A percentile compares a stretch with the other conserved stretches of the same genome.
These are phyloP conservation scores for Diaporthe aspalathi DNA, from an alignment of 2,329 filamentous ascomycete genomes.

Conservation along the genomic window DNA sequence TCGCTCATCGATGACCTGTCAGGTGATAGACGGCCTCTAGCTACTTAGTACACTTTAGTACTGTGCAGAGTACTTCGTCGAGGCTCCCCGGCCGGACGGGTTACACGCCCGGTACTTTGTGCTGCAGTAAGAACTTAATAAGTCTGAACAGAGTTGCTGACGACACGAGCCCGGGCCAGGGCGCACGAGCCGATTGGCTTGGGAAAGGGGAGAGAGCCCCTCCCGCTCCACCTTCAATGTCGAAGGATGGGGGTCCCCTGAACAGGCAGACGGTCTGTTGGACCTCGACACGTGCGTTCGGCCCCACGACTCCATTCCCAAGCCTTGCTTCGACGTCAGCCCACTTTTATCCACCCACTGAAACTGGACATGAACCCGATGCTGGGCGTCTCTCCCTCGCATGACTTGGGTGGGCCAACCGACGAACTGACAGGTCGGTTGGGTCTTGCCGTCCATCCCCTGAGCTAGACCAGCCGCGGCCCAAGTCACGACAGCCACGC, in stretches of 20 bases:
- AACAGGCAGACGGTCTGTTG: neutral
- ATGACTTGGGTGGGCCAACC: neutral
- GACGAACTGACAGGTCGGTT: slow-evolving; percentile 19
- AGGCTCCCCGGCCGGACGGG: neutral
- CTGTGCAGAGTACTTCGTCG: neutral
- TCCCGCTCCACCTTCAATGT: slow-evolving; percentile 18
- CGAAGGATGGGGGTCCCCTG: slow-evolving; percentile 6
- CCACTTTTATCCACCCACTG: slow-evolving; percentile 16
- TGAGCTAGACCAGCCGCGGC: slow-evolving; percentile 6
- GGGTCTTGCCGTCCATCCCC: neutral
- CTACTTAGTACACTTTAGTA: no score
- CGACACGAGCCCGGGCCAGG: slow-evolving; percentile 16
- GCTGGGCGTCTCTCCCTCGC: neutral
- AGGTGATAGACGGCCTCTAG: slow-evolving; percentile 15
- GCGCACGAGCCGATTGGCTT: slow-evolving; percentile 17
- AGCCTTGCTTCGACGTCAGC: slow-evolving; percentile 10
- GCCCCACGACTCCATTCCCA: slow-evolving; percentile 19
- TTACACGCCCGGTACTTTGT: neutral
- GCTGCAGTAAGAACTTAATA: slow-evolving; percentile 24
- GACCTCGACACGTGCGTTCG: slow-evolving; percentile 25
- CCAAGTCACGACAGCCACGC: slow-evolving; percentile 1
- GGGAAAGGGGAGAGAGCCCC: slow-evolving; percentile 14
- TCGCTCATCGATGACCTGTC: neutral
- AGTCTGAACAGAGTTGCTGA: slow-evolving; percentile 29
- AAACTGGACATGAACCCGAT: slow-evolving; percentile 11